Evolutionary conservation across 345 rosid genomes (phyloP).

Genomic region (Brassica incana): DNA sequence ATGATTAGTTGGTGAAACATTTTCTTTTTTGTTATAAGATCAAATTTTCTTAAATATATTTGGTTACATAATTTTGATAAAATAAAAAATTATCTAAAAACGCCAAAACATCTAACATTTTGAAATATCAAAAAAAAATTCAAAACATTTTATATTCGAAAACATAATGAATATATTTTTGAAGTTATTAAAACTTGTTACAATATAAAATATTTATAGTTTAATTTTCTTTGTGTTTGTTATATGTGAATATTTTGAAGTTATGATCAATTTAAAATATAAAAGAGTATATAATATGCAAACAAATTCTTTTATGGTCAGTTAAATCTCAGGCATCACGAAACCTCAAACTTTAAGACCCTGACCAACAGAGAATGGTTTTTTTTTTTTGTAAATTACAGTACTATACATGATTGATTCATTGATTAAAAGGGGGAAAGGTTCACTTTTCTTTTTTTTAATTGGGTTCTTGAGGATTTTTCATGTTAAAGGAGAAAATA

Average conservation of each 20-base stretch:
- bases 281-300: background rate
- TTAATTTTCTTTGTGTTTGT: background rate
- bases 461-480: constrained; percentile 24
- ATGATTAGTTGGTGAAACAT: too few relatives aligned
- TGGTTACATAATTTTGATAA: too few relatives aligned
- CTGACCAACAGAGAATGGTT: background rate
- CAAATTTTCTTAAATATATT: too few relatives aligned
- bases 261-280: background rate
- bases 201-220: background rate
- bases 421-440: constrained; percentile 27
- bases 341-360: background rate
- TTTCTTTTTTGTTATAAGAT: too few relatives aligned
- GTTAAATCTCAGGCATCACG: background rate
- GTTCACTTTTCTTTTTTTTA: constrained; percentile 1
- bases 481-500: background rate
- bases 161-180: too few relatives aligned
- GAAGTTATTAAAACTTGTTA: background rate
- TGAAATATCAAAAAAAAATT: too few relatives aligned
- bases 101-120: too few relatives aligned
- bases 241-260: background rate
- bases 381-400: background rate
- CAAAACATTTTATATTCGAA: too few relatives aligned
- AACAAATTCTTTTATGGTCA: background rate
- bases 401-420: constrained; percentile 19
- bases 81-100: too few relatives aligned